Percentiles rank a stretch among this genome's conserved stretches.
Evolutionary conservation across 768 basidiomycete genomes (phyloP).

Genomic region (Naganishia onofrii): DNA sequence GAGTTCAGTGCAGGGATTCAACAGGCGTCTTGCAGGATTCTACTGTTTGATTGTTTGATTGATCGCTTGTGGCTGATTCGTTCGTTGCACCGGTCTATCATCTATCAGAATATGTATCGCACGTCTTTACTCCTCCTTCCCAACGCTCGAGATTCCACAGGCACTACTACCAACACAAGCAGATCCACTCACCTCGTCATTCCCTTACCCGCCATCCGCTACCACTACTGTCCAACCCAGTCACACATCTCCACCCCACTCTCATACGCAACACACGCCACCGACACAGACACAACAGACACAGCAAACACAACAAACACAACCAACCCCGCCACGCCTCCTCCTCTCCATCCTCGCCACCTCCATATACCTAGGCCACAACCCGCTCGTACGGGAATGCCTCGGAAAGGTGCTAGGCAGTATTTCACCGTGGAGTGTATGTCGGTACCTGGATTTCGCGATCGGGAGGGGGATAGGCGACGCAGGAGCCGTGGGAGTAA

Average conservation of each 20-base stretch:
- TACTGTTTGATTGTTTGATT: no score
- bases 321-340: constrained; percentile 75
- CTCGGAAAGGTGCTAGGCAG: constrained; percentile 69
- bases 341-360: constrained; percentile 84
- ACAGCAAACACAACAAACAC: constrained; percentile 63
- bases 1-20: no score
- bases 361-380: constrained; percentile 78
- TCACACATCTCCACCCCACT: no score
- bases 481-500: no score
- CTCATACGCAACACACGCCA: no score
- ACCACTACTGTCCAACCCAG: constrained; percentile 57
- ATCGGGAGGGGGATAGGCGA: constrained; percentile 58
- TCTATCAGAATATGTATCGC: constrained; percentile 83
- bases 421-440: constrained; percentile 72
- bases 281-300: constrained; percentile 68
- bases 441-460: constrained; percentile 77
- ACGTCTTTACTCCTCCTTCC: constrained; percentile 81
- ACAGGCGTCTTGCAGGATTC: no score
- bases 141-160: constrained; percentile 66
- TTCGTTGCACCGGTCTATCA: no score
- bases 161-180: constrained; percentile 64
- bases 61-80: no score
- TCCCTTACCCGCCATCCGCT: constrained; percentile 27
- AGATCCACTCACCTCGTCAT: constrained; percentile 64
- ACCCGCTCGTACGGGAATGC: constrained; percentile 70